Evolutionary conservation across 202 grass and related monocot species (phyloP).

Genomic region (Carex sylvatica): DNA sequence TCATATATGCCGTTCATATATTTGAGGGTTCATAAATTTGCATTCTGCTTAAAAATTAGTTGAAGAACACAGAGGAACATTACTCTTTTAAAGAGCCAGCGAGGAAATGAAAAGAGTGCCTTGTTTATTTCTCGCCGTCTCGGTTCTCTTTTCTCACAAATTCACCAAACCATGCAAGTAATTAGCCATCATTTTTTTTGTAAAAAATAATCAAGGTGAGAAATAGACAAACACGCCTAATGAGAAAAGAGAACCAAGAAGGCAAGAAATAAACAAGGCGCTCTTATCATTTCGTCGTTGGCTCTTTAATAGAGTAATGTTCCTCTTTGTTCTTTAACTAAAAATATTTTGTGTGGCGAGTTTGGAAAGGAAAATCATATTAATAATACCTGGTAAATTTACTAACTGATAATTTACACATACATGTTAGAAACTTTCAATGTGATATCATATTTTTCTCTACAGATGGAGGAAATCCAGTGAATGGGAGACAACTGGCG

Average conservation of each 20-base stretch:
- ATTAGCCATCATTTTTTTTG: too few relatives aligned
- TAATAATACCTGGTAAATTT: not conserved
- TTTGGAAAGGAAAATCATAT: not conserved
- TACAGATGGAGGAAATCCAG: conserved; percentile 57
- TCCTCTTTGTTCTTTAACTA: not conserved
- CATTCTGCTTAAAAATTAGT: not conserved
- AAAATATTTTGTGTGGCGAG: not conserved
- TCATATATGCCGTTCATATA: not conserved
- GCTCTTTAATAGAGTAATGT: not conserved
- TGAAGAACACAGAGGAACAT: not conserved
- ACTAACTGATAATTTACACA: not conserved
- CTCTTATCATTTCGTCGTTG: conserved; percentile 2
- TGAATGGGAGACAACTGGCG: conserved; percentile 61
- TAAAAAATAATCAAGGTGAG: too few relatives aligned
- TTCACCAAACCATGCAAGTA: too few relatives aligned
- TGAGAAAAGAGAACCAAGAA: not conserved
- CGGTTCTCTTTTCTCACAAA: not conserved
- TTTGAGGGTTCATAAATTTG: not conserved
- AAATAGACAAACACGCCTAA: not conserved
- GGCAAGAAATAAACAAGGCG: not conserved
- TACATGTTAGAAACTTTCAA: not conserved
- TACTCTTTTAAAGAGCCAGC: not conserved
- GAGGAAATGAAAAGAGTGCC: not conserved
- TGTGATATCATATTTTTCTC: conserved; percentile 28
- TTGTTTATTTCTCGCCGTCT: not conserved